Percentiles rank a stretch among this genome's conserved stretches.
phyloP scores from a whole-genome alignment of 1,139 yeast species.

The Yamadazyma jaroonii region DNA sequence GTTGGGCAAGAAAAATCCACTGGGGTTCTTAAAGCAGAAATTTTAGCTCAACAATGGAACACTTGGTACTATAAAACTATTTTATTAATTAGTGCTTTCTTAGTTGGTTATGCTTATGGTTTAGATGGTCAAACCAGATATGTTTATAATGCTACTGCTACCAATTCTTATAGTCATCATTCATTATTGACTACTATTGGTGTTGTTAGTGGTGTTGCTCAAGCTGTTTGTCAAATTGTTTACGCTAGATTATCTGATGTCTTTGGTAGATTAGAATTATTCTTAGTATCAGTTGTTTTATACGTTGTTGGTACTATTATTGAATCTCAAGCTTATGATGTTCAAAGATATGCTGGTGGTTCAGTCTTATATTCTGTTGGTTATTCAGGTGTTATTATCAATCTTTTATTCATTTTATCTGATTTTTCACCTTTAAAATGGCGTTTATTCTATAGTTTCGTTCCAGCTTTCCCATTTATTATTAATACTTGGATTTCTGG shows the following conservation, averaged over 20 bases:
- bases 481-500: conserved; percentile 81
- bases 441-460: conserved; percentile 60
- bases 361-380: conserved; percentile 69
- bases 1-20: conserved; percentile 17
- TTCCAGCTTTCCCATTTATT: conserved; percentile 67
- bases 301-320: conserved; percentile 69
- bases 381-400: conserved; percentile 58
- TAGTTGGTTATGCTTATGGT: conserved; percentile 30
- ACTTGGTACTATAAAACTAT: conserved; percentile 17
- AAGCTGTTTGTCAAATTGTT: conserved; percentile 67
- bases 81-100: conserved; percentile 22
- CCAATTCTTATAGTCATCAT: conserved; percentile 53
- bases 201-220: conserved; percentile 59
- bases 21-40: conserved; percentile 35
- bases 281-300: conserved; percentile 52
- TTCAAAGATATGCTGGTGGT: conserved; percentile 71
- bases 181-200: conserved; percentile 63
- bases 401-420: conserved; percentile 54
- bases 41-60: conserved; percentile 29
- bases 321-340: conserved; percentile 65
- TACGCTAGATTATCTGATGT: conserved; percentile 68
- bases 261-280: conserved; percentile 63
- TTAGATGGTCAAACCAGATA: conserved; percentile 19
- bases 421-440: conserved; percentile 67
- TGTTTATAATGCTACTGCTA: conserved; percentile 41